Percentiles rank a stretch among this genome's conserved stretches.
Evolutionary conservation across 2,329 filamentous ascomycete species (phyloP).

Genomic region (Amesomyces nigricolor): DNA sequence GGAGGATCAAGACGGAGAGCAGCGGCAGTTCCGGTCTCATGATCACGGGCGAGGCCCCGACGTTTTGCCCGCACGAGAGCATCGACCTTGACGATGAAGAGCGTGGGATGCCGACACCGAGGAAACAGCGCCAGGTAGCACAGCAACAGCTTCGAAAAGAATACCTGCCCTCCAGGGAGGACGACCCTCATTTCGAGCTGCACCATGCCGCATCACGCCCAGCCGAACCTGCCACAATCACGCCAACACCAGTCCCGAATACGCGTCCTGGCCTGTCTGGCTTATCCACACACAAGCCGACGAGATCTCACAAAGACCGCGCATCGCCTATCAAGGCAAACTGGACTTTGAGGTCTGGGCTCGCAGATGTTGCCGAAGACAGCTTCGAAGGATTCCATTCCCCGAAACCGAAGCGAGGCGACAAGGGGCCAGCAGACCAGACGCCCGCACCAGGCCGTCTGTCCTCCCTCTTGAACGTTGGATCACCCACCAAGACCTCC

Average conservation of each 20-base stretch:
- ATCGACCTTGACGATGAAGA: conserved; percentile 53
- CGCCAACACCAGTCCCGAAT: not conserved
- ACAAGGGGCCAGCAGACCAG: not conserved
- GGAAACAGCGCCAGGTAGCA: conserved; percentile 30
- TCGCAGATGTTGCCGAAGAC: conserved; percentile 22
- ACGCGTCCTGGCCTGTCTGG: not conserved
- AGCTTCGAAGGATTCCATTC: not conserved
- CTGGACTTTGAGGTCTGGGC: conserved; percentile 8
- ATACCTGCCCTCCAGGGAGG: not conserved
- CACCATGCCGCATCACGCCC: not conserved
- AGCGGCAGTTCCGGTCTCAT: conserved; percentile 29
- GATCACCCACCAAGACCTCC: conserved; percentile 2
- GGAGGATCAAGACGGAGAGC: conserved; percentile 41
- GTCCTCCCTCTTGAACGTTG: conserved; percentile 14
- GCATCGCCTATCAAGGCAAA: not conserved
- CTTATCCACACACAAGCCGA: not conserved
- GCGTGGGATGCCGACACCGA: conserved; percentile 39
- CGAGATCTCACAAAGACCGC: not conserved
- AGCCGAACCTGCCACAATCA: not conserved
- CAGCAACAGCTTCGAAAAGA: conserved; percentile 3
- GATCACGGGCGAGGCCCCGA: conserved; percentile 25
- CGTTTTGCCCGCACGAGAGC: conserved; percentile 46
- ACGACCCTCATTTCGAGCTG: not conserved
- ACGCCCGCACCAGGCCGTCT: conserved; percentile 2
- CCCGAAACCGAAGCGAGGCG: not conserved